Evolutionary conservation across 106 monocot species (phyloP), one percentile per base, ranked within the genome.

Genomic region (Dactylorhiza incarnata): DNA sequence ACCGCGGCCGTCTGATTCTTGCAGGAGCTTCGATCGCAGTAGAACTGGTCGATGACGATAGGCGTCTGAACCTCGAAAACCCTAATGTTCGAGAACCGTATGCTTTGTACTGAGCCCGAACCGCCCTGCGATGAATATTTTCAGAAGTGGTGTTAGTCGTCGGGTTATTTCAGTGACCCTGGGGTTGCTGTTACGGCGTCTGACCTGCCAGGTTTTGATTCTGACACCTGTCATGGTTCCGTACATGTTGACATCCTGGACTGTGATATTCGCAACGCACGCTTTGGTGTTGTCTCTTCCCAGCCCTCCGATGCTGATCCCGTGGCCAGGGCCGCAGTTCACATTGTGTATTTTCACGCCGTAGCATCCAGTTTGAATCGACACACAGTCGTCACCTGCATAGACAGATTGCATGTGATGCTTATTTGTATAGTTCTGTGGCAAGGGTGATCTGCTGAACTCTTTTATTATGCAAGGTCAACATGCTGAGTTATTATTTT

Each of bases 141-240:
- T 56, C 69, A 2, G 5, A 66, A 66, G 66, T 66, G 24, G 26
- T 66, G 5, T 69, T n/a, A 46, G 49, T 7, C 5, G 24, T 7
- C 25, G 26, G 19, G 48, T 73, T 73, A 25, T 23, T 0, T 23
- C 9, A 51, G 51, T 14, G 22, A 5, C 22, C 48, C 26, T 8
- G 49, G 6, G 23, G 26, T 51, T 2, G 11, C 15, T 26, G 48
- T 51, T 26, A 67, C 37, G 16, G 10, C 10, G 24, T 0, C 10
- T 78, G 84, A 91, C 95, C 95, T 95, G 95, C 95, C 95, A 95
- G 69, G 95, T 95, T 84, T 95, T 95, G 75, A 95, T 95, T 48
- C 95, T 74, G 78, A 91, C 89, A 24, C 87, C 92, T 1, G 80
- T 89, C 89, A 88, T 92, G 29, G 95, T 95, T 59, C 78, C 83